Evolutionary conservation across 169 alveolate species (phyloP).

Genomic region (Plasmodium inui): DNA sequence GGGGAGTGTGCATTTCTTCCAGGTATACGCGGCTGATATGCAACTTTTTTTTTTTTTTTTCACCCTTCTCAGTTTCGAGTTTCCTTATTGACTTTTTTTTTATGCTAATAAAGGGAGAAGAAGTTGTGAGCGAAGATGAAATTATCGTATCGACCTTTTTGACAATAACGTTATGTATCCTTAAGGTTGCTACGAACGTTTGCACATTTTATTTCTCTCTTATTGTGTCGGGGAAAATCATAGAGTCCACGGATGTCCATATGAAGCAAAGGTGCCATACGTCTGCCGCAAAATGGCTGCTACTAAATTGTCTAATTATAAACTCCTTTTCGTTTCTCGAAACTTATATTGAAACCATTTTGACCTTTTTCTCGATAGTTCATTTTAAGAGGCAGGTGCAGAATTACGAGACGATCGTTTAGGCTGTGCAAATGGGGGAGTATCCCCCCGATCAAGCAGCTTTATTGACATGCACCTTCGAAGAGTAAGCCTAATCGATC

Average conservation of each 20-base stretch:
- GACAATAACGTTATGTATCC: constrained; percentile 27
- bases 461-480: too few relatives aligned
- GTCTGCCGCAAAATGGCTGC: constrained; percentile 17
- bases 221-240: neutral
- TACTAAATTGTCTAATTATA: constrained; percentile 15
- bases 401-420: constrained; percentile 46
- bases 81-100: constrained; percentile 56
- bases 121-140: constrained; percentile 71
- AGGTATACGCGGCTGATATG: neutral
- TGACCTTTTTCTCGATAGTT: constrained; percentile 48
- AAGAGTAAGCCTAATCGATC: too few relatives aligned
- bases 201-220: constrained; percentile 33
- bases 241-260: constrained; percentile 12
- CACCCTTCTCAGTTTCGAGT: constrained; percentile 27
- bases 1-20: neutral
- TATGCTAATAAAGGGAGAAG: constrained; percentile 49
- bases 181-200: constrained; percentile 26
- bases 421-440: neutral
- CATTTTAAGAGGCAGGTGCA: constrained; percentile 60
- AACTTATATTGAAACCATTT: constrained; percentile 43
- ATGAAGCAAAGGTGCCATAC: constrained; percentile 43
- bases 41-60: neutral
- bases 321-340: constrained; percentile 37
- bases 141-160: constrained; percentile 38
- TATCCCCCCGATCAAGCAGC: neutral